Evolutionary conservation across 1,284 basidiomycete genomes (phyloP).

Genomic region (Earliella scabrosa): DNA sequence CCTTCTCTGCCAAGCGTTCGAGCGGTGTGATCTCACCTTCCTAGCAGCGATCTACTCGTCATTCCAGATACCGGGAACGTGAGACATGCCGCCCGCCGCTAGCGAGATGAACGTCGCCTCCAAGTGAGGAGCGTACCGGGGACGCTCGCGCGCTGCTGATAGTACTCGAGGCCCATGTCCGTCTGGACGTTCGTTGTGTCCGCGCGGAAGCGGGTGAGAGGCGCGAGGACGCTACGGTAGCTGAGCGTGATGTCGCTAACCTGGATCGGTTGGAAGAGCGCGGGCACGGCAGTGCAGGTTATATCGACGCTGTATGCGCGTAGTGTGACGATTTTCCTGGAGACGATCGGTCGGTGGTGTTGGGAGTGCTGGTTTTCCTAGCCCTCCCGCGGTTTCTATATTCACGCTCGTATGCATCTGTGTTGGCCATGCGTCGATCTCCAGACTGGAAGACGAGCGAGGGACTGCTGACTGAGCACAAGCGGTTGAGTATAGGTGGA

Average conservation of each 20-base stretch:
- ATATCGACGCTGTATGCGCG: conserved; percentile 12
- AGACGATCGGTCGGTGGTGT: too few relatives aligned
- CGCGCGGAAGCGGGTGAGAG: conserved; percentile 47
- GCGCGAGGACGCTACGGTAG: conserved; percentile 53
- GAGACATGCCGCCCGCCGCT: conserved; percentile 40
- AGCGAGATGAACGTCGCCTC: conserved; percentile 50
- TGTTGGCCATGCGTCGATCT: too few relatives aligned
- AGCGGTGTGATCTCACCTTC: conserved; percentile 32
- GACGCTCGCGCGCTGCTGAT: conserved; percentile 46
- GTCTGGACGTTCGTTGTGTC: conserved; percentile 31
- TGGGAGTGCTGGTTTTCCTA: too few relatives aligned
- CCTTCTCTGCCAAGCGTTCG: too few relatives aligned
- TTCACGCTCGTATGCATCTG: too few relatives aligned
- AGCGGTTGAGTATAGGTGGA: too few relatives aligned
- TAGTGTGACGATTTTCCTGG: too few relatives aligned
- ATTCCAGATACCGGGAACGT: conserved; percentile 48
- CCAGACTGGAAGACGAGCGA: too few relatives aligned
- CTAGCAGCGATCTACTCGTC: conserved; percentile 42
- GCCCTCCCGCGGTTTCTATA: too few relatives aligned
- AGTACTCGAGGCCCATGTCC: conserved; percentile 46
- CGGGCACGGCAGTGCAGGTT: conserved; percentile 19
- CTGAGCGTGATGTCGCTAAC: conserved; percentile 46
- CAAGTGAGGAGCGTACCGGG: conserved; percentile 51
- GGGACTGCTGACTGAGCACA: too few relatives aligned
- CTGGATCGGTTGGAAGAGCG: conserved; percentile 49